Percentiles rank a stretch among this genome's conserved stretches.
Evolutionary conservation across 176 grass and related monocot genomes (phyloP).

Genomic region (Juncus effusus): DNA sequence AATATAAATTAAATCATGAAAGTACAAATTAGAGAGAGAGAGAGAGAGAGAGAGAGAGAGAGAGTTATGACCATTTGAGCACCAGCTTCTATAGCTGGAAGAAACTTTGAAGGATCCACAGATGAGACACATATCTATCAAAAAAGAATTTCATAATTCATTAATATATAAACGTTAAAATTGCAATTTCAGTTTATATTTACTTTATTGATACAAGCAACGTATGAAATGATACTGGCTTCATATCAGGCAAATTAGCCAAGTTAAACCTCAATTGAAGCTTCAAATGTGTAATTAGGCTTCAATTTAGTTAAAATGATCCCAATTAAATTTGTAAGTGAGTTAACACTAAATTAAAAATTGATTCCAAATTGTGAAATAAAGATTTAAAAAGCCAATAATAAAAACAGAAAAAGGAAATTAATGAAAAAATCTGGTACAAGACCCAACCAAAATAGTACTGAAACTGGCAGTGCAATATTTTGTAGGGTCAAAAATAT

Average conservation of each 20-base stretch:
- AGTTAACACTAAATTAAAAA: background rate
- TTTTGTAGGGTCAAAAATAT: too few species aligned
- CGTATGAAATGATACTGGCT: background rate
- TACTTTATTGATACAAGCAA: background rate
- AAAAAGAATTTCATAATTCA: slow-evolving; percentile 27
- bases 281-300: too few species aligned
- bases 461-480: too few species aligned
- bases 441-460: too few species aligned
- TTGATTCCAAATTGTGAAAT: background rate
- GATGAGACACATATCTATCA: slow-evolving; percentile 99
- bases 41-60: background rate
- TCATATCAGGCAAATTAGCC: too few species aligned
- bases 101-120: slow-evolving; percentile 66
- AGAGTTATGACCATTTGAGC: slow-evolving; percentile 72
- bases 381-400: background rate
- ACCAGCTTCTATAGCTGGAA: slow-evolving; percentile 70
- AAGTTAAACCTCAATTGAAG: too few species aligned
- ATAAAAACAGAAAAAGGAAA: too few species aligned
- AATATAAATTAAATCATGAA: background rate
- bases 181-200: background rate
- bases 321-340: slow-evolving; percentile 1
- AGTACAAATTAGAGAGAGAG: background rate
- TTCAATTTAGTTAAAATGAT: background rate
- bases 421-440: too few species aligned
- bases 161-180: slow-evolving; percentile 8